Base-by-base conservation (phyloP, 2,329 filamentous ascomycete genomes). In the Neonectria punicea region DNA sequence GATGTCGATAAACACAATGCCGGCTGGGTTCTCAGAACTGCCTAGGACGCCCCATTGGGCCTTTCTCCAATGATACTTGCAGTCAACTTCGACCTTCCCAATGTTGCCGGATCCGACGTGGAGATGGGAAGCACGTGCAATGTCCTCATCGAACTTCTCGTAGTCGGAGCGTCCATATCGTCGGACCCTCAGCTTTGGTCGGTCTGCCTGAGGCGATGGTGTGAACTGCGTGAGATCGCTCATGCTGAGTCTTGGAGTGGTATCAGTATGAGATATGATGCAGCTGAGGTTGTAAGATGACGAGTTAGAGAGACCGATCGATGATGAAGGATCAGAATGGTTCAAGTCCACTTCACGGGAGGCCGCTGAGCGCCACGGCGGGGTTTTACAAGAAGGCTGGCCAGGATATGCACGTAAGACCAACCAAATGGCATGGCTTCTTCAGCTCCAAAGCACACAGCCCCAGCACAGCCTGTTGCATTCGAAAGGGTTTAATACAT, bases 1-100 rank as follows among this genome's bases (percentile, higher is more conserved):
- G 25, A 70, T 54, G 44, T 72, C 68, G 56, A 72, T 66, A 53
- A 68, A 72, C 1, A 72, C 63, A 49, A 69, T 66, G 39, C 67
- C 69, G 3, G 67, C 70, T 0, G 68, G 65, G 22, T 36, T 58
- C 34, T 43, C 53, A 36, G 57, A 22, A 14, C 9, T 18, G 20
- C 61, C 67, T 10, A 72, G 34, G 14, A 66, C 53, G 18, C 69
- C 69, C 67, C 70, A 72, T 64, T 65, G 62, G 6, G 67, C 58
- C 43, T 64, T 56, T 30, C 58, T 65, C 63, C 65, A 70, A 28
- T 58, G 58, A 54, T 66, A 72, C 25, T 62, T 67, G 64, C 67
- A 69, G 56, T 71, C 69, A 43, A 71, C 54, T 14, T 71, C 57
- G 34, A 71, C 67, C 41, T 67, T 67, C 43, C 67, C 67, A 47